Conservation (phyloP, 768 basidiomycete species). For the Omphalotus guepiniiformis region DNA sequence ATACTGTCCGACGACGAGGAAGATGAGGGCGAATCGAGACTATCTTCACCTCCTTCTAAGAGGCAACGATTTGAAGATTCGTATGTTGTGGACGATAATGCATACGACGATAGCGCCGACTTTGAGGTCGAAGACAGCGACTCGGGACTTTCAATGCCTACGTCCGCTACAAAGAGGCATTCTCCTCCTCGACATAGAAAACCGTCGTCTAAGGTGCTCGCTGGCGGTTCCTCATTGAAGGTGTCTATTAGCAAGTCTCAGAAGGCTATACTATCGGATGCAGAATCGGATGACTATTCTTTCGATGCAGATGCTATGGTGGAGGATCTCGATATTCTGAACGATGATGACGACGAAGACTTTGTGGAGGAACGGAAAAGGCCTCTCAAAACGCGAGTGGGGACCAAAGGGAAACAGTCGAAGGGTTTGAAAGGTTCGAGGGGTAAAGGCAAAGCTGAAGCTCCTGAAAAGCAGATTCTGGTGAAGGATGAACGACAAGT, state of each 20-base stretch:
- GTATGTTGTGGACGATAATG: too few species aligned
- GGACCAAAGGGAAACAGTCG: slow-evolving; percentile 21
- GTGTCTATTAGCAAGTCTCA: slow-evolving; percentile 9
- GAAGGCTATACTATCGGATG: slow-evolving; percentile 25
- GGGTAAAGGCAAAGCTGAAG: slow-evolving; percentile 27
- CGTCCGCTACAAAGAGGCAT: background rate
- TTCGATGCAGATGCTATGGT: slow-evolving; percentile 8
- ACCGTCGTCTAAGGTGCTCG: background rate
- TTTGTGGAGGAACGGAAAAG: slow-evolving; percentile 20
- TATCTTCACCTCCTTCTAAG: background rate
- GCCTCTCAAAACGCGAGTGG: slow-evolving; percentile 12
- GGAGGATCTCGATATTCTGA: slow-evolving; percentile 13
- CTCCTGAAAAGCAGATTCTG: slow-evolving; percentile 29
- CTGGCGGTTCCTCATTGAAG: too few species aligned
- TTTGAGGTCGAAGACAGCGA: background rate
- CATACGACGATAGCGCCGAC: too few species aligned
- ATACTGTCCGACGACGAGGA: slow-evolving; percentile 4
- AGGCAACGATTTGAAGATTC: too few species aligned
- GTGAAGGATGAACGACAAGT: slow-evolving; percentile 39
- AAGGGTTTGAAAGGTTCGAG: slow-evolving; percentile 24
- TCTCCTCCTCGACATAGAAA: background rate
- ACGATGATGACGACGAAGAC: slow-evolving; percentile 25
- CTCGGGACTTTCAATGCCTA: background rate
- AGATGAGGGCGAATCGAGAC: background rate
- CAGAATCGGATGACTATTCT: slow-evolving; percentile 14